A percentile compares a stretch with the other conserved stretches of the same genome.
Evolutionary conservation across 441 rosid species (phyloP).

Genomic region (Erodium moschatum): DNA sequence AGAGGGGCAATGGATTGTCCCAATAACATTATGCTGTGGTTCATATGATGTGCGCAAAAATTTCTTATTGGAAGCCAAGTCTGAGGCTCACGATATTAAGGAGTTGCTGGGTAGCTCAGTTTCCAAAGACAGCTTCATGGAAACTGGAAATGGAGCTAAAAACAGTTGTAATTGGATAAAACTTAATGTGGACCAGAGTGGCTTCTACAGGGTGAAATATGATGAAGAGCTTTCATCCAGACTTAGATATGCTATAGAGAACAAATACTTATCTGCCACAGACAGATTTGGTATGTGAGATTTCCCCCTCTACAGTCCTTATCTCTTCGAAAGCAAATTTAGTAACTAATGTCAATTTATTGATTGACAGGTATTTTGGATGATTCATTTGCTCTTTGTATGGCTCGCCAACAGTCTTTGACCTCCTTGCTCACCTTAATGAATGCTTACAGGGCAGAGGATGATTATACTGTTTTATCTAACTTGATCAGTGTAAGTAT

Average conservation of each 20-base stretch:
- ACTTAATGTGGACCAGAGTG: conserved; percentile 71
- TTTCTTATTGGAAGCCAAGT: conserved; percentile 59
- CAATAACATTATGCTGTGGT: conserved; percentile 67
- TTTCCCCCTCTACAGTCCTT: conserved; percentile 13
- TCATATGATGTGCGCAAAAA: conserved; percentile 58
- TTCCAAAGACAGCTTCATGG: conserved; percentile 1
- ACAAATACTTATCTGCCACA: conserved; percentile 43
- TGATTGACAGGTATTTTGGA: conserved; percentile 69
- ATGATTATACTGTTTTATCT: conserved; percentile 67
- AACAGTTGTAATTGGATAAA: conserved; percentile 51
- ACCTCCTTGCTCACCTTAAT: conserved; percentile 72
- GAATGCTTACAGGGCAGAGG: conserved; percentile 69
- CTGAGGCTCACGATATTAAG: conserved; percentile 40
- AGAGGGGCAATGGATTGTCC: conserved; percentile 91
- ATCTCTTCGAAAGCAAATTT: conserved; percentile 13
- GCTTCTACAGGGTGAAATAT: conserved; percentile 88
- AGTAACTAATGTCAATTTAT: conserved; percentile 19
- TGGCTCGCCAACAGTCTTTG: conserved; percentile 78
- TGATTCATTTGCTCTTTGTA: conserved; percentile 79
- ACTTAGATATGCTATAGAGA: conserved; percentile 66
- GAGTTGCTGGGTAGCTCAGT: conserved; percentile 32
- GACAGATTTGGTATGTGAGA: conserved; percentile 68
- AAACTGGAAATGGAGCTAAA: conserved; percentile 19
- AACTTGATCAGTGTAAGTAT: conserved; percentile 65
- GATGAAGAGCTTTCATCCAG: conserved; percentile 66